Conservation (phyloP, 1,284 basidiomycete species). For the Tausonia pullulans region DNA sequence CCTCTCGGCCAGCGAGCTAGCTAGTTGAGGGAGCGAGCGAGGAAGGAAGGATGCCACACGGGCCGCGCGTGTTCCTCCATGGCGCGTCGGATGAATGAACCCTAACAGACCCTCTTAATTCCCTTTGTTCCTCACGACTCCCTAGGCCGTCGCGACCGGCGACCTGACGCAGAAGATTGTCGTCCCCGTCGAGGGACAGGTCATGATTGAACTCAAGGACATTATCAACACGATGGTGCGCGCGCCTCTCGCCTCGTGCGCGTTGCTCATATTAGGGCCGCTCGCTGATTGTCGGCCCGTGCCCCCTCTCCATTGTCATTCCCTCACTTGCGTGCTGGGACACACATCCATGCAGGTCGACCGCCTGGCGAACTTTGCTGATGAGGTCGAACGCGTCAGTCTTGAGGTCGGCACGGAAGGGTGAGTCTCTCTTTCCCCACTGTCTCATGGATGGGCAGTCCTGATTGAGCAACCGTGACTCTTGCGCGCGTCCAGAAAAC, state of each 20-base stretch:
- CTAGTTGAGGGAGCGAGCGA: background rate
- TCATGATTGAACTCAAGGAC: constrained; percentile 96
- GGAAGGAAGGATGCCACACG: too few species aligned
- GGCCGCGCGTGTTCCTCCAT: too few species aligned
- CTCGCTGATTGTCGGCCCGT: too few species aligned
- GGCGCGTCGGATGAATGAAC: too few species aligned
- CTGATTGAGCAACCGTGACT: too few species aligned
- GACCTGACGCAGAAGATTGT: constrained; percentile 94
- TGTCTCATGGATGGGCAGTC: too few species aligned
- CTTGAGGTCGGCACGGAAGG: constrained; percentile 90
- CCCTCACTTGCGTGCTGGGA: background rate
- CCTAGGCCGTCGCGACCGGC: constrained; percentile 59
- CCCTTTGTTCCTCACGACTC: too few species aligned
- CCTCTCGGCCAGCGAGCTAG: background rate
- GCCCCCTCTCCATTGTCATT: background rate
- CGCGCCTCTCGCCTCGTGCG: too few species aligned
- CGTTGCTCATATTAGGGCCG: background rate
- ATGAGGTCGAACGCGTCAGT: constrained; percentile 44
- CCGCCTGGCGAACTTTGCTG: constrained; percentile 32
- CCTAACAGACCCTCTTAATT: too few species aligned
- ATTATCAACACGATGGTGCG: constrained; percentile 88
- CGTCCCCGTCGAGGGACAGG: constrained; percentile 87
- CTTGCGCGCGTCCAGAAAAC: constrained; percentile 55
- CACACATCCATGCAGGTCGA: constrained; percentile 4
- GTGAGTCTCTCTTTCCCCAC: constrained; percentile 7